Evolutionary conservation across 1,139 yeast genomes (phyloP).

Genomic region (Magnusiomyces paraingens): DNA sequence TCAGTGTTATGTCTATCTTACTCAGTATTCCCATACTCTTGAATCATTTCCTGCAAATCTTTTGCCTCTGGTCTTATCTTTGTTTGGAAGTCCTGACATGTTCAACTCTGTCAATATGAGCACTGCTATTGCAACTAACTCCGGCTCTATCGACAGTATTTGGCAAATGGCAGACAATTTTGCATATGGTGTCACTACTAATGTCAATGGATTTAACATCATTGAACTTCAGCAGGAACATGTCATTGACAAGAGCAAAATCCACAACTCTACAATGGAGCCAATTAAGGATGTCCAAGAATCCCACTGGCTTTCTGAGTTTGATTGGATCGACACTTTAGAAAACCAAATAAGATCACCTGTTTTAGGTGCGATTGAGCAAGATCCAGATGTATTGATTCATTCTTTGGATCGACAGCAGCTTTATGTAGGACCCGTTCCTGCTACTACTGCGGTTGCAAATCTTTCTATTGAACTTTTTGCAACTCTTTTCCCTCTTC

Average conservation of each 20-base stretch:
- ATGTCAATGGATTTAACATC: conserved; percentile 23
- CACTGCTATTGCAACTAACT: conserved; percentile 31
- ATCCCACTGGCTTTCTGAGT: conserved; percentile 28
- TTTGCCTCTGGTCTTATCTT: conserved; percentile 31
- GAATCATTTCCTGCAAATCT: conserved; percentile 31
- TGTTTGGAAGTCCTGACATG: conserved; percentile 33
- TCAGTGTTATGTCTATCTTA: conserved; percentile 33
- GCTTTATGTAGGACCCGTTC: conserved; percentile 16
- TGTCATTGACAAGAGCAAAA: conserved; percentile 11
- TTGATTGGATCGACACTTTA: conserved; percentile 20
- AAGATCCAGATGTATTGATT: conserved; percentile 25
- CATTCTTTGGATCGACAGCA: conserved; percentile 11
- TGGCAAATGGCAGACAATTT: conserved; percentile 33
- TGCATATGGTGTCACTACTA: conserved; percentile 33
- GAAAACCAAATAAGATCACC: conserved; percentile 22
- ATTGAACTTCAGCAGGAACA: conserved; percentile 15
- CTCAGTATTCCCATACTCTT: conserved; percentile 22
- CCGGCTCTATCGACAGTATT: conserved; percentile 30
- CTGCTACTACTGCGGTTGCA: conserved; percentile 46
- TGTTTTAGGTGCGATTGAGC: conserved; percentile 24
- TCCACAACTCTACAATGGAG: conserved; percentile 13
- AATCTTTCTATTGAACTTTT: conserved; percentile 77
- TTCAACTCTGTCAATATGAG: conserved; percentile 27
- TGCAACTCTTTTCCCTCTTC: conserved; percentile 60
- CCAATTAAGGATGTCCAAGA: conserved; percentile 20